Percentiles rank a stretch among this genome's conserved stretches.
These are phyloP conservation scores for Candida glucosophila DNA, from an alignment of 1,139 yeast species.

Conservation along the genomic window DNA sequence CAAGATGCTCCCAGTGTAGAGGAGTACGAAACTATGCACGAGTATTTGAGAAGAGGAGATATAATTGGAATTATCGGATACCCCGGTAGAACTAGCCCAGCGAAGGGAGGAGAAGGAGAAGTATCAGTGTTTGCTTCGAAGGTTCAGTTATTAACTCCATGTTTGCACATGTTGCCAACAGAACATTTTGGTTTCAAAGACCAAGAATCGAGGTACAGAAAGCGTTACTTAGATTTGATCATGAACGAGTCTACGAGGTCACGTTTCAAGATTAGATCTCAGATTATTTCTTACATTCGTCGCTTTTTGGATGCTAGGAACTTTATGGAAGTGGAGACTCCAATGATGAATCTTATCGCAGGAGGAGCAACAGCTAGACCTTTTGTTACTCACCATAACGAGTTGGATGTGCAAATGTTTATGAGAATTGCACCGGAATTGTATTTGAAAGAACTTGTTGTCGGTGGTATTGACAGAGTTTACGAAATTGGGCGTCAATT, in stretches of 20 bases:
- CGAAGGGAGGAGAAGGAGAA: conserved; percentile 99
- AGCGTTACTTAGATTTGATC: conserved; percentile 80
- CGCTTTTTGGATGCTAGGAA: conserved; percentile 76
- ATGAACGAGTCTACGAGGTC: conserved; percentile 39
- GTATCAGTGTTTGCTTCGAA: conserved; percentile 81
- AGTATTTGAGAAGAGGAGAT: conserved; percentile 90
- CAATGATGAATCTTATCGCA: conserved; percentile 97
- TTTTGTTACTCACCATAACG: conserved; percentile 93
- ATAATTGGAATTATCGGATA: conserved; percentile 92
- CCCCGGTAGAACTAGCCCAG: conserved; percentile 95
- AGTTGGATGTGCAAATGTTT: conserved; percentile 89
- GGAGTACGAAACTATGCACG: conserved; percentile 76
- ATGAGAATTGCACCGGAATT: conserved; percentile 99
- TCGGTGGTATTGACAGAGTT: conserved; percentile 97
- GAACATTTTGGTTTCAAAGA: conserved; percentile 98
- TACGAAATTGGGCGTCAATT: conserved; percentile 98
- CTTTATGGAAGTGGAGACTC: conserved; percentile 95
- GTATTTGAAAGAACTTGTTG: conserved; percentile 92
- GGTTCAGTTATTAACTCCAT: conserved; percentile 81
- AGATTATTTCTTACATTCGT: conserved; percentile 84
- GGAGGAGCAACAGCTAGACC: conserved; percentile 99
- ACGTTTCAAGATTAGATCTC: conserved; percentile 78
- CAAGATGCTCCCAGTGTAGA: conserved; percentile 59
- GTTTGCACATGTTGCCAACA: conserved; percentile 96
- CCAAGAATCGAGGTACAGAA: conserved; percentile 95